Evolutionary conservation across 495 filamentous ascomycete species (phyloP), one percentile per base, ranked within the genome.

Genomic region (Diplogelasinospora grovesii): DNA sequence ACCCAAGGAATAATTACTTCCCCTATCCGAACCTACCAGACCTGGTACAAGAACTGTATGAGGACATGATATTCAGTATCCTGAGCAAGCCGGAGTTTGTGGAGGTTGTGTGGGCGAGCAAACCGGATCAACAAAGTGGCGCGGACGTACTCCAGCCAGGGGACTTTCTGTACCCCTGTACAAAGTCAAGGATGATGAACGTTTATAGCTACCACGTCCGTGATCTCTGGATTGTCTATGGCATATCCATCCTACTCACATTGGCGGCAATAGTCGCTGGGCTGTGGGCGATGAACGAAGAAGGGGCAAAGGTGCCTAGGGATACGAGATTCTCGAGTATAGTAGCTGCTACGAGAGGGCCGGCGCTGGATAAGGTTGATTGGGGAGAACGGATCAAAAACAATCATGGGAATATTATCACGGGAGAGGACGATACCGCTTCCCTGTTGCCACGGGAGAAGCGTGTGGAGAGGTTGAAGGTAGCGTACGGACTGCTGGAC

Each of bases 221-320:
- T 14, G 55, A 64, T 31, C 44, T 66, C 22, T 66, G 63, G 59
- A 60, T 65, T 25, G 61, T 65, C 13, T 66, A 66, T 16, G 32
- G 48, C 20, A 48, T 65, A 16, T 39, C 55, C 6, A 56, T 63
- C 24, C n/a, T 49, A 22, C 41, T 63, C 16, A 50, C 49, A 3
- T 25, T 51, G 11, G 37, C 31, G 2, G 61, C 41, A 6, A 42
- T 60, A 2, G 39, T 49, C 2, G 29, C 36, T 0, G 63, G 63
- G 14, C 40, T 43, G 5, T 8, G 55, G 28, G 51, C 61, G 23
- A 39, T 66, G 8, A 24, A 48, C 3, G 61, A 57, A 28, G 59
- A 66, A 39, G 52, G 56, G 19, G 52, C 52, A 4, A 47, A 42
- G n/a, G 34, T 59, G 42, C n/a, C n/a, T n/a, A 59, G 56, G 25